Percentiles rank a stretch among this genome's conserved stretches.
Evolutionary conservation across 306 rosid genomes (phyloP).

Genomic region (Purshia tridentata): DNA sequence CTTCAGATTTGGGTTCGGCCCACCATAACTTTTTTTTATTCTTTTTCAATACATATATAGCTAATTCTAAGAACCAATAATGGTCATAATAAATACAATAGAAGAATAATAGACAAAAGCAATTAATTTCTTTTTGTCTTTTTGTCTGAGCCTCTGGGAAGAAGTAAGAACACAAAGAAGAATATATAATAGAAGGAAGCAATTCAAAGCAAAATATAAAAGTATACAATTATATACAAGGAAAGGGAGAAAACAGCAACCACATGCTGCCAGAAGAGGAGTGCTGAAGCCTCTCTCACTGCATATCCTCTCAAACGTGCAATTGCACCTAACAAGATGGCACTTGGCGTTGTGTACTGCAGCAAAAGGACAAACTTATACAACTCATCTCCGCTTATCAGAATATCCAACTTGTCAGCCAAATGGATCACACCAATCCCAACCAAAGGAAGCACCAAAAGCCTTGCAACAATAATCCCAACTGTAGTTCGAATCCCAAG

Average conservation of each 20-base stretch:
- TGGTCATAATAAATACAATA: too few relatives aligned
- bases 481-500: conserved; percentile 71
- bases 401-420: conserved; percentile 51
- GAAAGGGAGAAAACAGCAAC: conserved; percentile 73
- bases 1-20: too few relatives aligned
- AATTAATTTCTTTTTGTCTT: too few relatives aligned
- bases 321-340: conserved; percentile 85
- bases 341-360: conserved; percentile 88
- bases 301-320: conserved; percentile 87
- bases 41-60: too few relatives aligned
- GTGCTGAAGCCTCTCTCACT: conserved; percentile 80
- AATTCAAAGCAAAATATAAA: conserved; percentile 25
- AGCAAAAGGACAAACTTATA: conserved; percentile 66
- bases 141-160: too few relatives aligned
- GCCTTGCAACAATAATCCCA: conserved; percentile 80
- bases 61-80: too few relatives aligned
- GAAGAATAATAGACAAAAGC: too few relatives aligned
- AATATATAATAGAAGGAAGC: too few relatives aligned
- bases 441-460: conserved; percentile 68
- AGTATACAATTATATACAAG: conserved; percentile 58
- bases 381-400: conserved; percentile 56
- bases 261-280: conserved; percentile 84
- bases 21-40: too few relatives aligned
- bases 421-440: conserved; percentile 64
- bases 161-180: too few relatives aligned